A percentile compares a stretch with the other conserved stretches of the same genome.
phyloP scores from a whole-genome alignment of 78 protist species.

The Andalucia godoyi region DNA sequence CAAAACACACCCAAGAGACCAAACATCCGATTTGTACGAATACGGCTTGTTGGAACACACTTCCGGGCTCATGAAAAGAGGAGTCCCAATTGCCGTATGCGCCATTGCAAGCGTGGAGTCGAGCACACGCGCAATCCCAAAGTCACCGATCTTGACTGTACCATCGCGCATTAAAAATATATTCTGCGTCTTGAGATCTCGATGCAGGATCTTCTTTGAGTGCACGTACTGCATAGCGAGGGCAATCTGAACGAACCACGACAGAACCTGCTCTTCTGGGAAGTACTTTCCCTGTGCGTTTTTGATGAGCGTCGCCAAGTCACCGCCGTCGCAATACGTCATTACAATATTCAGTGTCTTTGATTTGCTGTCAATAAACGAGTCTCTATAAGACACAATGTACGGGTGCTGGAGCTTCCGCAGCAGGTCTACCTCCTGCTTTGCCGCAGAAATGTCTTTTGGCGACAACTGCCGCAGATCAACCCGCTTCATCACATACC shows the following conservation, averaged over 20 bases:
- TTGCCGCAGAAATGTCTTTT: not conserved
- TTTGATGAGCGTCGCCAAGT: slow-evolving; percentile 12
- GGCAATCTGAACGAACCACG: slow-evolving; percentile 46
- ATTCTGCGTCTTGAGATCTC: slow-evolving; percentile 56
- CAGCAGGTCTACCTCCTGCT: slow-evolving; percentile 17
- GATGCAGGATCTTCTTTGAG: slow-evolving; percentile 40
- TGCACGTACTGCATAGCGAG: slow-evolving; percentile 50
- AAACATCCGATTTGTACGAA: slow-evolving; percentile 34
- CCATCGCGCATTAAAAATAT: slow-evolving; percentile 30
- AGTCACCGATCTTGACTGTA: slow-evolving; percentile 48
- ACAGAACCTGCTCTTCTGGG: slow-evolving; percentile 13
- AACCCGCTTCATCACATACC: slow-evolving; percentile 9
- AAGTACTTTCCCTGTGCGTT: not conserved
- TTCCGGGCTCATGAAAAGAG: slow-evolving; percentile 43
- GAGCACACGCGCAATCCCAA: slow-evolving; percentile 45
- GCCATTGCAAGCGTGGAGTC: slow-evolving; percentile 2
- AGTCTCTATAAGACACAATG: slow-evolving; percentile 5
- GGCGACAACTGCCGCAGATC: not conserved
- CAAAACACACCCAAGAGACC: slow-evolving; percentile 38
- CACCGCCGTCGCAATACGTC: slow-evolving; percentile 43
- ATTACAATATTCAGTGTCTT: slow-evolving; percentile 23
- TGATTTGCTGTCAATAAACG: not conserved
- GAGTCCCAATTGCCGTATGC: slow-evolving; percentile 29
- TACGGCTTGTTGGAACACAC: slow-evolving; percentile 36
- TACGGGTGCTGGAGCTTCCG: slow-evolving; percentile 23